Evolutionary conservation across 1,284 basidiomycete species (phyloP), one percentile per base, ranked within the genome.

Genomic region (Ganoderma lingzhi): DNA sequence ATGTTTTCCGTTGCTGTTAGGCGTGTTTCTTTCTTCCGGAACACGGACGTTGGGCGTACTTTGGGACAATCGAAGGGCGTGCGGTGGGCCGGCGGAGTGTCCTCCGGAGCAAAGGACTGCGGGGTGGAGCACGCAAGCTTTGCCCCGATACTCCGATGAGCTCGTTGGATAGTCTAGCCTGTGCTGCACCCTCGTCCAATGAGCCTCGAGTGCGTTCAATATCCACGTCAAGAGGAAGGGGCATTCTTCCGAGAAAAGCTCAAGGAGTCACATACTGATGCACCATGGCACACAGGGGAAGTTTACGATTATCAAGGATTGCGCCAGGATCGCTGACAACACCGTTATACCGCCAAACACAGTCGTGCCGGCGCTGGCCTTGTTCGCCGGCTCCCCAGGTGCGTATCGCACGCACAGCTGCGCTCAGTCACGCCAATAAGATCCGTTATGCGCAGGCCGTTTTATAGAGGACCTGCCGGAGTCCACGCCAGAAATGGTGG

Each of bases 251-350:
- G 6, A 45, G 19, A 9, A n/a, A 37, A 4, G 5, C 15, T 4
- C 23, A 12, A 17, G 28, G 15, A 23, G n/a, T 32, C 12, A n/a
- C 53, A 32, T 56, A 51, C 62, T 44, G 4, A 62, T 15, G 15
- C 48, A 10, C 55, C 12, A 12, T 15, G 39, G 2, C 35, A 2
- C 23, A 17, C 75, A 98, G 97, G 97, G 98, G 37, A 96, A 98
- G 78, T 98, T 99, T 75, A 92, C 93, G 0, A 96, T 98, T 72
- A 96, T 99, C 81, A 98, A 99, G 79, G 97, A 99, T 78, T 96
- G 96, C 75, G 95, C 94, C 3, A 91, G 90, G 70, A 92, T 95
- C 70, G 93, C 90, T 70, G 96, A 97, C 79, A 92, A 93, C 72
- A 94, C 96, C 0, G 90, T 99, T 23, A 84, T 99, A 5, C 94